phyloP scores from a whole-genome alignment of 805 yeast species.

The Jamesozyma jinghongensis region DNA sequence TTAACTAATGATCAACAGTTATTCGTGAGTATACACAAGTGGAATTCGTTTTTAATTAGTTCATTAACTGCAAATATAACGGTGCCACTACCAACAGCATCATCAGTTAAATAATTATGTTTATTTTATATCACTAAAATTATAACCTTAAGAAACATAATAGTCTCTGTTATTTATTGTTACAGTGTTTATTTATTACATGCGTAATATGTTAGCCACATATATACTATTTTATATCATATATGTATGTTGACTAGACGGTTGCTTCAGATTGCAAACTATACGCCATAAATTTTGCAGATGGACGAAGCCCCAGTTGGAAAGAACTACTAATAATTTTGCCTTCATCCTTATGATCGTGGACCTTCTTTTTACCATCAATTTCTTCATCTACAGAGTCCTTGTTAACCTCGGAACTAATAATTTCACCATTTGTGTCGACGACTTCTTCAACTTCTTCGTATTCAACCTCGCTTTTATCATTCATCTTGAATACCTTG shows the following conservation, averaged over 20 bases:
- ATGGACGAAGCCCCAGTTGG: conserved; percentile 41
- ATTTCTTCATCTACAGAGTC: neutral
- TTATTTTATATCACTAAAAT: no score
- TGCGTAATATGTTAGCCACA: neutral
- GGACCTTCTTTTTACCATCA: conserved; percentile 10
- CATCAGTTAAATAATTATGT: no score
- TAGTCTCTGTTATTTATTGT: no score
- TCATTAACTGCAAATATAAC: neutral
- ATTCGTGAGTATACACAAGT: conserved; percentile 46
- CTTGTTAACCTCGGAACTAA: neutral
- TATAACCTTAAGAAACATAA: no score
- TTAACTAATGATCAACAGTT: conserved; percentile 47
- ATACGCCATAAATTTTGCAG: conserved; percentile 66
- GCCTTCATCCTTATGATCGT: conserved; percentile 14
- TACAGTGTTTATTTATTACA: neutral
- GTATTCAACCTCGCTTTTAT: conserved; percentile 3
- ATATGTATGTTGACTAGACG: neutral
- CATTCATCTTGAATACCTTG: conserved; percentile 3
- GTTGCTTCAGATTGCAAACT: conserved; percentile 22
- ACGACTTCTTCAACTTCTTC: conserved; percentile 20
- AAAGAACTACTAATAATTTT: conserved; percentile 20
- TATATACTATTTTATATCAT: neutral
- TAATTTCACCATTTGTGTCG: conserved; percentile 1
- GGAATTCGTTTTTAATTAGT: conserved; percentile 46
- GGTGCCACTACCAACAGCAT: neutral